Evolutionary conservation across 2,329 filamentous ascomycete species (phyloP), one percentile per base, ranked within the genome.

Genomic region (Aspergillus sergii): DNA sequence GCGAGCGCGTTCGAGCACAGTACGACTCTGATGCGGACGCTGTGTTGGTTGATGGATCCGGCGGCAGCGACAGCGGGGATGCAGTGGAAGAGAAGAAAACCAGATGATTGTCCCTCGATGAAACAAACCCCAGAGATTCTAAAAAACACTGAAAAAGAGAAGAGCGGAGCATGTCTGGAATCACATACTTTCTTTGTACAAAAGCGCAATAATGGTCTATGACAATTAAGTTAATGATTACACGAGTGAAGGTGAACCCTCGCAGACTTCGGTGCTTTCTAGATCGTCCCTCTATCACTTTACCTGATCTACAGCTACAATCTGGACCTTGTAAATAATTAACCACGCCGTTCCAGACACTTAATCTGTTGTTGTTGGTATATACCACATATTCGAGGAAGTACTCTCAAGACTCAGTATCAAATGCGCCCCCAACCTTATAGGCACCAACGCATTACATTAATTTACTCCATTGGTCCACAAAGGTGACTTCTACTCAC

Each of bases 1-100:
- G 63, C n/a, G 64, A 65, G 36, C 66, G 66, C 14, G 60, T 61
- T 19, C 64, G 66, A 28, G 64, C 59, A 21, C 64, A 68, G 26
- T 62, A 66, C 48, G 64, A 67, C 41, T 51, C 59, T 21, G 60
- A 62, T 11, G 60, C 58, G 30, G 60, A 62, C 26, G 60, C 58
- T 19, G 60, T 62, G 7, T 59, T 57, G 19, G 50, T 62, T 21
- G 60, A 62, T 21, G 56, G 60, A 14, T 59, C 56, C 1, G 50
- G 28, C 41, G 54, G 50, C 32, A 53, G 51, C 19, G 56, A 34
- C 12, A 62, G 57, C 50, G 60, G 60, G 5, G 60, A 62, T 59
- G 45, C 23, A 6, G 41, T 12, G 30, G 60, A 62, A 19, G 30
- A 48, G 56, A 62, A 62, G n/a, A 62, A 62, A 43, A 62, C 60